Percentiles rank a stretch among this genome's conserved stretches.
Evolutionary conservation across 1,284 basidiomycete species (phyloP).

Genomic region (Heimioporus retisporus): DNA sequence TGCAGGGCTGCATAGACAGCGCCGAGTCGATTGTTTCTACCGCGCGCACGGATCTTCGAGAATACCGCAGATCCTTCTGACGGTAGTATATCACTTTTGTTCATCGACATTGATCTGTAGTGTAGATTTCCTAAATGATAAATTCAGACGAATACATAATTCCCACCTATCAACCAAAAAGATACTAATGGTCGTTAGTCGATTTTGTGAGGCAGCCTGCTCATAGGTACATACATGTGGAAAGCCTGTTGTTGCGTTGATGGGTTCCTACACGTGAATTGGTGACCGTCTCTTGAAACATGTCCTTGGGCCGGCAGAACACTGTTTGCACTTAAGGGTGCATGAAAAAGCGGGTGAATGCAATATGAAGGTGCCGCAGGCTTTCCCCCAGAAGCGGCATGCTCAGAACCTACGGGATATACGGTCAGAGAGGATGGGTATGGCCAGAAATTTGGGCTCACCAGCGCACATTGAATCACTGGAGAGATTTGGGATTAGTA

Average conservation of each 20-base stretch:
- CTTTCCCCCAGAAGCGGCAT: constrained; percentile 52
- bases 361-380: constrained; percentile 62
- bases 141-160: neutral
- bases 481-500: neutral
- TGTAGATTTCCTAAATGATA: neutral
- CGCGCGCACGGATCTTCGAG: constrained; percentile 39
- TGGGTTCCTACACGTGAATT: constrained; percentile 66
- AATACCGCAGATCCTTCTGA: constrained; percentile 52
- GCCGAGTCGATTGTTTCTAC: constrained; percentile 62
- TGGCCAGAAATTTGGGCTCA: constrained; percentile 24
- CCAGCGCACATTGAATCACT: constrained; percentile 60
- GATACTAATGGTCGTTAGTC: constrained; percentile 47
- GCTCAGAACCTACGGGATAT: constrained; percentile 45
- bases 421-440: neutral
- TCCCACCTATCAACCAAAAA: constrained; percentile 63
- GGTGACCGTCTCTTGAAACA: constrained; percentile 58
- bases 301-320: constrained; percentile 55
- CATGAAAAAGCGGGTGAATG: constrained; percentile 64
- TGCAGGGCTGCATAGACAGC: constrained; percentile 64
- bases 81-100: constrained; percentile 50
- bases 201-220: neutral
- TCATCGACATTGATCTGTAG: constrained; percentile 64
- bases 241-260: constrained; percentile 59
- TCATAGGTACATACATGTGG: constrained; percentile 60
- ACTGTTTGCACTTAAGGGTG: constrained; percentile 40